Base-by-base conservation (phyloP, 2,329 filamentous ascomycete species). In the Epichloe uncinata region DNA sequence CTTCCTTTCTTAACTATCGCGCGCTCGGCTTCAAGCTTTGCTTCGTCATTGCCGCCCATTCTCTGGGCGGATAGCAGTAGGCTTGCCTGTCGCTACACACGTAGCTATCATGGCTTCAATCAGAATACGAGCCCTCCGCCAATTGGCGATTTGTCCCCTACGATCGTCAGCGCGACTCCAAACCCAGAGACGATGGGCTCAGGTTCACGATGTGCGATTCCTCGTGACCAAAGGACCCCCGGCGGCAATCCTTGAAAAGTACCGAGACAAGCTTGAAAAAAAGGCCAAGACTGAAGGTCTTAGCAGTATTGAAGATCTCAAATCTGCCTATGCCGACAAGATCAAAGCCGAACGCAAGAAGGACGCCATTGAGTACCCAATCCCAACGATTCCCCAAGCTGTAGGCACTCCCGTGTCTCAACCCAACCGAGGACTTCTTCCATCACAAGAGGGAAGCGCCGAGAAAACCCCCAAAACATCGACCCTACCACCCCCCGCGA, bases 151-250 rank as follows among this genome's bases (percentile, higher is more conserved):
- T 56, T 59, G 59, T 51, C 62, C 64, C 12, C 48, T 63, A 42
- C 65, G 63, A 48, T 54, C 60, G 11, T 57, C 63, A 30, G 63
- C 62, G 54, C 60, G 61, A 49, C 56, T 63, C 50, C 64, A 70
- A 13, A 47, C 34, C 57, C 91, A 96, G 67, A 80, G 84, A 50
- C 81, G 90, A 64, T 94, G 87, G 85, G 91, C 91, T 2, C 87
- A 87, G 60, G 89, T 96, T 33, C 87, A 94, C 67, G 87, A 96
- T 67, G 82, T 95, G 45, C 87, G 90, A 56, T 95, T 91, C 73
- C 78, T 95, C 43, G 85, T 85, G 53, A 93, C 88, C 15, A 86
- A 89, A 53, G 79, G 79, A 52, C 72, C 79, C 79, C 51, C 75
- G 44, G 76, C 79, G 51, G 75, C 77, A 58, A 73, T 96, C 40